Conservation (phyloP, 768 basidiomycete genomes). For the Calocera viscosa region DNA sequence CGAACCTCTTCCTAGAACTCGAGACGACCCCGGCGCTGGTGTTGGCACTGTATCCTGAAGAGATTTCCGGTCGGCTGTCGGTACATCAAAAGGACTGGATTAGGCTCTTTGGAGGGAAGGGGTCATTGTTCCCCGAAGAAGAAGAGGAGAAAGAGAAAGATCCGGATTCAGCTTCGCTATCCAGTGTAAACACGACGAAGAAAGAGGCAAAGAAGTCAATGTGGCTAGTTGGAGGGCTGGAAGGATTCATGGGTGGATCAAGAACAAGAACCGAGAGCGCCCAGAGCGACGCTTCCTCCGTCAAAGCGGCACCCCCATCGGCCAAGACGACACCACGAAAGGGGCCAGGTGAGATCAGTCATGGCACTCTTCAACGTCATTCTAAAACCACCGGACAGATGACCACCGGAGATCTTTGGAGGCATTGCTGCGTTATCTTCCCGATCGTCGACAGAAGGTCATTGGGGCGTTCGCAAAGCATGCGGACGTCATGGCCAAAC, state of each 20-base stretch:
- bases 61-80: slow-evolving; percentile 64
- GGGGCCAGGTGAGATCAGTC: not conserved
- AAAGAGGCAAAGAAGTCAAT: slow-evolving; percentile 15
- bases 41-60: slow-evolving; percentile 73
- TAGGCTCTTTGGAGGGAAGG: slow-evolving; percentile 64
- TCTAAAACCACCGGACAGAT: slow-evolving; percentile 30
- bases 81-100: slow-evolving; percentile 65
- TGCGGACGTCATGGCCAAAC: slow-evolving; percentile 53
- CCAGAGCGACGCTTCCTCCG: not conserved
- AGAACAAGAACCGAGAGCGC: slow-evolving; percentile 15
- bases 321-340: slow-evolving; percentile 4
- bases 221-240: too few relatives aligned
- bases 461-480: slow-evolving; percentile 60
- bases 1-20: slow-evolving; percentile 76
- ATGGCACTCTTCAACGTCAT: too few relatives aligned
- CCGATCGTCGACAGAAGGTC: slow-evolving; percentile 81
- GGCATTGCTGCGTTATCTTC: slow-evolving; percentile 72
- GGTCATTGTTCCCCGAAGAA: slow-evolving; percentile 20
- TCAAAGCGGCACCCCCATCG: not conserved
- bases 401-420: slow-evolving; percentile 65
- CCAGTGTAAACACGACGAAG: slow-evolving; percentile 8
- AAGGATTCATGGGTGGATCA: slow-evolving; percentile 13
- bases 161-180: slow-evolving; percentile 17
- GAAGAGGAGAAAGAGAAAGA: slow-evolving; percentile 20
- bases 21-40: slow-evolving; percentile 91